These are phyloP conservation scores for Neocucurbitaria cava DNA, from an alignment of 2,329 filamentous ascomycete species.

Conservation along the genomic window DNA sequence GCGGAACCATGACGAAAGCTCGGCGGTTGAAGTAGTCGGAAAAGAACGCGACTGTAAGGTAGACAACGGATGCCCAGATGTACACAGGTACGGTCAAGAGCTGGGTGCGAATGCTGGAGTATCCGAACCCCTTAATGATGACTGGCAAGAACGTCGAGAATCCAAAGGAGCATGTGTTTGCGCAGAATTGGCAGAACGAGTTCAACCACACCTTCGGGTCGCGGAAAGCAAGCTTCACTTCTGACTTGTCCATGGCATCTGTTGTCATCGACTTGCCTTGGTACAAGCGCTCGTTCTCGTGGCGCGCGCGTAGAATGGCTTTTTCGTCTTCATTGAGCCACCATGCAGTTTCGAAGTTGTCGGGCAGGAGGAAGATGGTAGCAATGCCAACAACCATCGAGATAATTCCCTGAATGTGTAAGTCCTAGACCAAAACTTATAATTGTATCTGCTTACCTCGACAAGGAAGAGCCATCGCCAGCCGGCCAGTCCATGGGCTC, in stretches of 20 bases:
- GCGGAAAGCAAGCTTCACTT: conserved; percentile 81
- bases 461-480: conserved; percentile 62
- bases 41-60: conserved; percentile 27
- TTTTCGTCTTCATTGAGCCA: conserved; percentile 60
- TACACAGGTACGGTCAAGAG: conserved; percentile 37
- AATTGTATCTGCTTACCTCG: no score
- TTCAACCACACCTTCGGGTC: conserved; percentile 61
- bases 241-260: conserved; percentile 87
- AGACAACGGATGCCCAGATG: conserved; percentile 24
- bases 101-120: conserved; percentile 27
- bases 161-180: conserved; percentile 21
- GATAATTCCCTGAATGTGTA: conserved; percentile 59
- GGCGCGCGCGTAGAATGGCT: conserved; percentile 58
- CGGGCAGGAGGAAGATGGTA: conserved; percentile 59
- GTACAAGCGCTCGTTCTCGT: conserved; percentile 55
- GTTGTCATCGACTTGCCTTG: conserved; percentile 68
- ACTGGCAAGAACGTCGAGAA: conserved; percentile 31
- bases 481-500: conserved; percentile 11
- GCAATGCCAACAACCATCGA: conserved; percentile 56
- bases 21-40: conserved; percentile 28
- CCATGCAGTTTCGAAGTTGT: conserved; percentile 54
- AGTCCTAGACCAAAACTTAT: no score
- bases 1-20: conserved; percentile 26
- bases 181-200: conserved; percentile 56
- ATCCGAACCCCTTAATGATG: conserved; percentile 32